Evolutionary conservation across 1,139 yeast genomes (phyloP), one percentile per base, ranked within the genome.

Genomic region (Pichia sp.): DNA sequence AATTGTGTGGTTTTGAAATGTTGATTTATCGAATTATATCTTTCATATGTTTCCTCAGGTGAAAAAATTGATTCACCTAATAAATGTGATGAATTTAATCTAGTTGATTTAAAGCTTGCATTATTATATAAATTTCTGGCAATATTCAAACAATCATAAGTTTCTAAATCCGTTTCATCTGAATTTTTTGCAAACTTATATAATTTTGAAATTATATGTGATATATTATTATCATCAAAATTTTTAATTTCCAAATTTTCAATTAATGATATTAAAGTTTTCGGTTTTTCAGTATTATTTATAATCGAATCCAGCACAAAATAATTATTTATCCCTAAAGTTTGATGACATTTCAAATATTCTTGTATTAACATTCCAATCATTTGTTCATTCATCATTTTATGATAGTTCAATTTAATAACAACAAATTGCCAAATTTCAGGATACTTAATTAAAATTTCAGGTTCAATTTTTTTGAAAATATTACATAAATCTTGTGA

Each of bases 1-100:
- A 53, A 66, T 65, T 6, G 78, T 70, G 51, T 51, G 10, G 35
- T 37, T 28, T 52, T 53, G 4, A 53, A 48, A 30, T 42, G 30
- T 3, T 42, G 35, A 4, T 58, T 44, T 22, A 55, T 45, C 2
- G 46, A 34, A 6, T 44, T 33, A 55, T 73, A 76, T 12, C 72
- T 49, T 0, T 57, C 46, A 53, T 62, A 73, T 0, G 76, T 57
- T 2, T 57, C 54, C 6, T 56, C 51, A 0, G 80, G 76, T 16
- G 67, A 60, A 1, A 64, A 48, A 10, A 59, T 55, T 1, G 73
- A 67, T 52, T 78, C 82, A 4, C 79, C 80, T 33, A 67, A 59
- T 24, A 60, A 40, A 41, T 55, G 52, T 6, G 57, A 49, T 1
- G 60, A 52, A 29, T 54, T 53, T 12, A 60, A 16, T 31, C 49